Base-by-base conservation (phyloP, 2,329 filamentous ascomycete species). In the Berkeleyomyces rouxiae region DNA sequence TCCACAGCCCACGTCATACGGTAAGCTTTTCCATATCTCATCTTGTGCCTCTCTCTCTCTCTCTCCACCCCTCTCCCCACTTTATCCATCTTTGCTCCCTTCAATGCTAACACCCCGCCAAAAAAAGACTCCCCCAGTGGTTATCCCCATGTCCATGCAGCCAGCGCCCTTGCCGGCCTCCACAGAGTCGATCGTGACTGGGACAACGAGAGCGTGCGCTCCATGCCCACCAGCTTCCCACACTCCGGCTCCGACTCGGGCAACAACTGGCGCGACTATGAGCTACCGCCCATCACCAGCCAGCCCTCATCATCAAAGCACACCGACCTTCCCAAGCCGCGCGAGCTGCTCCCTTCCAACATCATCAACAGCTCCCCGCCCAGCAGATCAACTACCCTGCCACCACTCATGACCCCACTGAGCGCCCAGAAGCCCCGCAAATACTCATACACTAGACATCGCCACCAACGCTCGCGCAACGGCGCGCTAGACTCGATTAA, bases 381-480 rank as follows among this genome's bases (percentile, higher is more conserved):
- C 5, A 89, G 87, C 62, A 87, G 91, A 66, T 95, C 90, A 11
- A 91, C 90, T 0, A 96, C 90, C 0, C 79, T 96, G 33, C 90
- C 91, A 37, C 90, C 91, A 3, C 80, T 92, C 59, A 88, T 93
- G 68, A 81, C 88, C 64, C 80, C 84, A 49, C 76, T 88, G 46
- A 88, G 87, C 47, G 79, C 83, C 31, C 84, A 80, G 62, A 81
- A 90, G 63, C 85, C 89, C 49, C 83, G 90, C 67, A 96, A 95
- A 74, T 87, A 88, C 66, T 96, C 91, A 1, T 82, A 96, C 65
- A 86, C 87, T 6, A 90, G 95, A 72, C 84, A 87, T 67, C 83
- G 85, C 46, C 81, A 87, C 69, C 86, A 84, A 68, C 87, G 82
- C 68, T 95, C 90, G 0, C 53, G 44, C 16, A 61, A 55, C 33